phyloP scores from a whole-genome alignment of 1,284 basidiomycete genomes.

The Malassezia furfur region DNA sequence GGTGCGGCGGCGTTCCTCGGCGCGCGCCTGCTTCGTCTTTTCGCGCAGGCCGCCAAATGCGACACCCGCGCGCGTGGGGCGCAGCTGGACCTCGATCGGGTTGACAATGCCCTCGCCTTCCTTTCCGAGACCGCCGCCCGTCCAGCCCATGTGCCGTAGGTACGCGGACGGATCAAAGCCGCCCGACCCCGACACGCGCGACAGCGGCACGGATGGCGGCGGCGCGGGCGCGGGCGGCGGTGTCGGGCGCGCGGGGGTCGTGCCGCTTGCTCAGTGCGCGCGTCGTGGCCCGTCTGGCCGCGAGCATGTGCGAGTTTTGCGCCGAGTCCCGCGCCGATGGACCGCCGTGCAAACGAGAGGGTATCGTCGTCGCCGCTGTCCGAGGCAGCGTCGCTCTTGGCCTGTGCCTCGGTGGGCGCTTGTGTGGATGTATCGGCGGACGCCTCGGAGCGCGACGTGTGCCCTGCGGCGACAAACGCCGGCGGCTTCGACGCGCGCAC shows the following conservation, averaged over 20 bases:
- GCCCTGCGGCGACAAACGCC: slow-evolving; percentile 4
- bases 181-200: slow-evolving; percentile 14
- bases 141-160: slow-evolving; percentile 45
- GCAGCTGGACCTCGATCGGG: slow-evolving; percentile 43
- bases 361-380: not conserved
- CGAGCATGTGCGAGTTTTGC: not conserved
- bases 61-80: slow-evolving; percentile 42
- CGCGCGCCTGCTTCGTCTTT: slow-evolving; percentile 34
- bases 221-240: not conserved
- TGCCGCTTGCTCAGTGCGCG: not conserved
- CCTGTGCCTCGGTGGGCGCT: not conserved
- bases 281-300: not conserved
- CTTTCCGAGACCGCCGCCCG: slow-evolving; percentile 43
- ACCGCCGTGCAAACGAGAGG: not conserved
- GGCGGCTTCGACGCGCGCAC: slow-evolving; percentile 4
- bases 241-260: not conserved
- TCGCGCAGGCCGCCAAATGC: slow-evolving; percentile 45
- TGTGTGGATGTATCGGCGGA: too few relatives aligned
- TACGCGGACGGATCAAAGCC: slow-evolving; percentile 41
- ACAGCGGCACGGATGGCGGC: slow-evolving; percentile 9
- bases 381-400: not conserved
- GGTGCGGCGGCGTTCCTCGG: slow-evolving; percentile 27
- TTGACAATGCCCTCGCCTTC: slow-evolving; percentile 41
- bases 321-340: slow-evolving; percentile 3
- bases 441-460: not conserved